Base-by-base conservation (phyloP, 306 rosid species). In the Inga oerstediana region DNA sequence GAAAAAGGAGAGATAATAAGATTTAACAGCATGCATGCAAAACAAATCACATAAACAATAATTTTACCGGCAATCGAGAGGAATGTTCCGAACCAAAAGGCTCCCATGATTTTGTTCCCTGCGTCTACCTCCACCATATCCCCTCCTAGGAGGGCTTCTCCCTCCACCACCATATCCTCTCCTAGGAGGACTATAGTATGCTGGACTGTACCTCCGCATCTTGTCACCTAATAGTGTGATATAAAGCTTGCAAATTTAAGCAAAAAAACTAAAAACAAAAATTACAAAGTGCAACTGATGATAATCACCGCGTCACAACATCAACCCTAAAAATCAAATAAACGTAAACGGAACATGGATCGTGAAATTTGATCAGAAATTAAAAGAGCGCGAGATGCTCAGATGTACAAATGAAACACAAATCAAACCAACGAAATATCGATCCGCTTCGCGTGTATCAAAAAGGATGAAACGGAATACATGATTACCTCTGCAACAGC, bases 141-240 rank as follows among this genome's bases (percentile, higher is more conserved):
- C 92, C n/a, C 92, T 83, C 72, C 92, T 78, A 17, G 88, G 84
- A 44, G 87, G 87, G 30, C 81, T 74, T 52, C 89, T 70, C 44
- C 90, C 92, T 41, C 99, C 90, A 20, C 96, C 96, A 3, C 99
- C 98, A 81, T 95, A 92, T 76, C 90, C 93, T 84, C 98, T 88
- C 86, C 97, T 91, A 0, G 97, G 97, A 81, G 99, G 98, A 88
- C 99, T 97, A 72, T 94, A 90, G 86, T 92, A 92, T 68, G 86
- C 91, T n/a, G 99, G 99, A 81, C 99, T 94, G 89, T 89, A 87
- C 88, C 99, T 91, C 87, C 98, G 86, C 99, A 97, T 88, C 9
- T 35, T 78, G 75, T 68, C 64, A 51, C 87, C 84, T 78, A 84
- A 82, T 13, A 54, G 24, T 45, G 49, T 45, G 49, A 34, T 11